Evolutionary conservation across 441 rosid species (phyloP).

Genomic region (Erysimum cheiri): DNA sequence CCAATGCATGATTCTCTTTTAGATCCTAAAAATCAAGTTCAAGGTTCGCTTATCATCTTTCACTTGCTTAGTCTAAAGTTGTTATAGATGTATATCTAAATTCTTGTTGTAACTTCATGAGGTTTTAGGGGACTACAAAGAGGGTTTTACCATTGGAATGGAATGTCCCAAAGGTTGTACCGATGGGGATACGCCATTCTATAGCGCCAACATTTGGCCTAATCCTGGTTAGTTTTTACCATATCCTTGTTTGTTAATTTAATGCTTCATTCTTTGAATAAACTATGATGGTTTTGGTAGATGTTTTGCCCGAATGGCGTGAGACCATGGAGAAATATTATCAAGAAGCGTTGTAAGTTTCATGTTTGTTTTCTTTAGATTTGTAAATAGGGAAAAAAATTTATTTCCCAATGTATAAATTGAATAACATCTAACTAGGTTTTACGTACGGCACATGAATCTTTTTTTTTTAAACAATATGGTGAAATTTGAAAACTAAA

Average conservation of each 20-base stretch:
- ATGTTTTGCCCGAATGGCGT: conserved; percentile 80
- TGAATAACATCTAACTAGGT: not conserved
- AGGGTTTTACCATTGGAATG: conserved; percentile 72
- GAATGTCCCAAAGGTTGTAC: conserved; percentile 66
- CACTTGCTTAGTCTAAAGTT: not conserved
- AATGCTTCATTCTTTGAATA: not conserved
- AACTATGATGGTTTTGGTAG: conserved; percentile 39
- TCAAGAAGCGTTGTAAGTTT: conserved; percentile 69
- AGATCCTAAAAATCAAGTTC: conserved; percentile 2
- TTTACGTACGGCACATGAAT: no score
- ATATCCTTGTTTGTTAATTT: not conserved
- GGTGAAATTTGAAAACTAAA: not conserved
- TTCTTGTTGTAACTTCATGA: conserved; percentile 18
- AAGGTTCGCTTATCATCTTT: conserved; percentile 2
- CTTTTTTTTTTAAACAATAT: no score
- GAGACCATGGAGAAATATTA: conserved; percentile 82
- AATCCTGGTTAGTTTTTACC: conserved; percentile 47
- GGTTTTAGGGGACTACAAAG: conserved; percentile 80
- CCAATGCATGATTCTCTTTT: no score
- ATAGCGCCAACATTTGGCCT: conserved; percentile 84
- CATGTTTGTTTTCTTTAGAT: not conserved
- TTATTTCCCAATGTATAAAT: not conserved
- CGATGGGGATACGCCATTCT: conserved; percentile 66
- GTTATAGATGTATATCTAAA: not conserved
- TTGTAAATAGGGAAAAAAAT: not conserved